Evolutionary conservation across 2,329 filamentous ascomycete species (phyloP).

Genomic region (Sclerotinia nivalis): DNA sequence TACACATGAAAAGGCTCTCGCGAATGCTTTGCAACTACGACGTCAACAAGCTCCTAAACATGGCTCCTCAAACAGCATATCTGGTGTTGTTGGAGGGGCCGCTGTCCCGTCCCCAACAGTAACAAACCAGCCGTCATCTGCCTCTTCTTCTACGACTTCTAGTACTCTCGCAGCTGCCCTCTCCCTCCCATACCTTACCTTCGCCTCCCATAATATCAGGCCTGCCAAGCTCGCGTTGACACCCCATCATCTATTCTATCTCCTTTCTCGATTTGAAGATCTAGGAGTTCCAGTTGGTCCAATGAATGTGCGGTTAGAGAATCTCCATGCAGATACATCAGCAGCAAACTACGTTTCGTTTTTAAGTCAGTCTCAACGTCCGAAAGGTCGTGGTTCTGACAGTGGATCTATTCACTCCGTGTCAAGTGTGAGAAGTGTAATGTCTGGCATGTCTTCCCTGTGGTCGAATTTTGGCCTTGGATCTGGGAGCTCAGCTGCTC

Average conservation of each 20-base stretch:
- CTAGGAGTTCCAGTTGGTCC: constrained; percentile 86
- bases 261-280: constrained; percentile 93
- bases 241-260: constrained; percentile 94
- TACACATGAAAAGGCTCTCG: constrained; percentile 94
- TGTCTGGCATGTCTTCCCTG: constrained; percentile 92
- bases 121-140: constrained; percentile 61
- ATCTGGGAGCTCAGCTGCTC: constrained; percentile 75
- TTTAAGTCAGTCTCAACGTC: constrained; percentile 77
- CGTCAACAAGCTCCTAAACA: constrained; percentile 70
- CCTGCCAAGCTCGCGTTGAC: constrained; percentile 90
- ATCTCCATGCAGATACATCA: constrained; percentile 82
- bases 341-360: constrained; percentile 96
- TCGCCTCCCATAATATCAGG: constrained; percentile 82
- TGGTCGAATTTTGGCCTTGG: constrained; percentile 88
- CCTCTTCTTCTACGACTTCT: constrained; percentile 63
- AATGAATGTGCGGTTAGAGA: constrained; percentile 95
- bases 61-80: constrained; percentile 66
- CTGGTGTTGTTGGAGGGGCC: constrained; percentile 54
- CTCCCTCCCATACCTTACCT: constrained; percentile 80
- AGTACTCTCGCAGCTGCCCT: constrained; percentile 79
- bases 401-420: constrained; percentile 92
- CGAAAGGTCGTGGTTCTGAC: constrained; percentile 77
- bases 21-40: constrained; percentile 88
- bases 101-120: constrained; percentile 46
- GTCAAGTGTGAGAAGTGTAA: constrained; percentile 93